These are phyloP conservation scores for Breynia disticha DNA, from an alignment of 441 rosid species.

Conservation along the genomic window DNA sequence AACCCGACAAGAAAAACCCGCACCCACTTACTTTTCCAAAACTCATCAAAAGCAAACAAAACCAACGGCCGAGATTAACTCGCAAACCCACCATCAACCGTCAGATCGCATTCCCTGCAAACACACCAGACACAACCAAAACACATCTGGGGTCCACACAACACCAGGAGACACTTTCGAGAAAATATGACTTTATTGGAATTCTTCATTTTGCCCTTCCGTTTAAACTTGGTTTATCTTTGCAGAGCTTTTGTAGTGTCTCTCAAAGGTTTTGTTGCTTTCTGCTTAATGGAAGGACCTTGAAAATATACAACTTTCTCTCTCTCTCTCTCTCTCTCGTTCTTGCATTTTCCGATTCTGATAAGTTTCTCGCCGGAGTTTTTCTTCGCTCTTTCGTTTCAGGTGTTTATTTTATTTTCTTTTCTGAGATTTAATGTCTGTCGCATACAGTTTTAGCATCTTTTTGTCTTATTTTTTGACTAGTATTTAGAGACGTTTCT, in stretches of 20 bases:
- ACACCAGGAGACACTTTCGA: not conserved
- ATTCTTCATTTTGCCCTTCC: constrained; percentile 39
- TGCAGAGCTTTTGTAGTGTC: constrained; percentile 14
- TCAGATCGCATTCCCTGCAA: too few relatives aligned
- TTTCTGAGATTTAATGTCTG: too few relatives aligned
- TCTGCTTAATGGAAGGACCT: constrained; percentile 58
- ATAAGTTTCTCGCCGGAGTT: constrained; percentile 5
- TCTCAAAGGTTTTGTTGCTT: constrained; percentile 36
- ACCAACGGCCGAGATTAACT: too few relatives aligned
- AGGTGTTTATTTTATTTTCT: too few relatives aligned
- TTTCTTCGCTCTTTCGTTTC: constrained; percentile 9
- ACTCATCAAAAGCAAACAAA: too few relatives aligned
- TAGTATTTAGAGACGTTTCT: too few relatives aligned
- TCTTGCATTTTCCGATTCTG: constrained; percentile 6
- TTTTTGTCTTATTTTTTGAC: too few relatives aligned
- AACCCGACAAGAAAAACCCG: too few relatives aligned
- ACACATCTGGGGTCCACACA: not conserved
- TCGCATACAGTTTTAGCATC: too few relatives aligned
- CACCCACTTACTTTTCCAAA: too few relatives aligned
- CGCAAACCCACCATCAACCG: too few relatives aligned
- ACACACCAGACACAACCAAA: too few relatives aligned
- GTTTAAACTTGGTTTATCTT: constrained; percentile 10
- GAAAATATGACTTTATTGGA: constrained; percentile 9
- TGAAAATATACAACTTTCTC: constrained; percentile 16
- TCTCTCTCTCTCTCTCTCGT: constrained; percentile 10